Conservation (phyloP, 495 filamentous ascomycete genomes). For the Penicillium robsamsonii region DNA sequence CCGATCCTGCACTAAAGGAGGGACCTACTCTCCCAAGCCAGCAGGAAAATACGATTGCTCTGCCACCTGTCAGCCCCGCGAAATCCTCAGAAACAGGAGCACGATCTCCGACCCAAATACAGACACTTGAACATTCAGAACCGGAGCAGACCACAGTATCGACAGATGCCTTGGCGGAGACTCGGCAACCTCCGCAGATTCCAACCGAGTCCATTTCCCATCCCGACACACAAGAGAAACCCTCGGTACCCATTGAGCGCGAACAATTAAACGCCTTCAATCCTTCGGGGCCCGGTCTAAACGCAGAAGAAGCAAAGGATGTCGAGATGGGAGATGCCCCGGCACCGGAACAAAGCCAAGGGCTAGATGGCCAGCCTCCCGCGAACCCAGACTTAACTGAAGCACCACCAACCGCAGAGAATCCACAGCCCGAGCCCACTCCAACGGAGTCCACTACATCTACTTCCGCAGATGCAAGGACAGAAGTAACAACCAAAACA, state of each 20-base stretch:
- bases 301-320: slow-evolving; percentile 12
- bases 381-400: slow-evolving; percentile 4
- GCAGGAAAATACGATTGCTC: not conserved
- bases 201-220: not conserved
- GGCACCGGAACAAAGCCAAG: slow-evolving; percentile 5
- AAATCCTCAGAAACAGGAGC: slow-evolving; percentile 9
- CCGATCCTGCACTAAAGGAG: slow-evolving; percentile 5
- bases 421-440: not conserved
- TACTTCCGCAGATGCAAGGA: not conserved
- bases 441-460: not conserved
- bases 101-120: slow-evolving; percentile 4
- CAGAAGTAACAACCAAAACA: not conserved
- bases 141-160: not conserved
- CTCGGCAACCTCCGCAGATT: not conserved
- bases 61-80: slow-evolving; percentile 9
- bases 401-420: not conserved
- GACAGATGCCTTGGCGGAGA: not conserved
- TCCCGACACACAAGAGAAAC: not conserved
- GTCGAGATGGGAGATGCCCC: slow-evolving; percentile 14
- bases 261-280: not conserved
- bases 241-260: not conserved
- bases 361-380: not conserved
- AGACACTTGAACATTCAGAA: slow-evolving; percentile 1
- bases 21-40: not conserved
- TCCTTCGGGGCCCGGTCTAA: not conserved